These are phyloP conservation scores for Penicillium coffeae DNA, from an alignment of 495 filamentous ascomycete genomes.

Conservation along the genomic window DNA sequence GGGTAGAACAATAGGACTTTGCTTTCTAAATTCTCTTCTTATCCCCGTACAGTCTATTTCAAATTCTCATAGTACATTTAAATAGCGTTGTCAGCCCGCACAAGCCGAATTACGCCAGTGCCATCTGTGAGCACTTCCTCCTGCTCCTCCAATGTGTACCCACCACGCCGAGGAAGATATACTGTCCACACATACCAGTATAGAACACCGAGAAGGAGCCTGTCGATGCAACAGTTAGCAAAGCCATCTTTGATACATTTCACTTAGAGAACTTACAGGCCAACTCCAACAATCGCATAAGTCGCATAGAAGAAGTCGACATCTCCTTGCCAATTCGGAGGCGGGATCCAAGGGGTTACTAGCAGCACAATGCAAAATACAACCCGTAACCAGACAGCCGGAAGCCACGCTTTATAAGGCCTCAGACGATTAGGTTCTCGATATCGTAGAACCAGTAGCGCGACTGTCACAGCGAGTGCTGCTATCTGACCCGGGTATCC, in stretches of 20 bases:
- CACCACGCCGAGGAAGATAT: constrained; percentile 54
- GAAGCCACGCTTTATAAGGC: constrained; percentile 66
- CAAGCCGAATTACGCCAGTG: constrained; percentile 54
- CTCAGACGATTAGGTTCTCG: constrained; percentile 57
- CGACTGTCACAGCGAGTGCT: constrained; percentile 54
- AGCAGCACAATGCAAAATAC: constrained; percentile 30
- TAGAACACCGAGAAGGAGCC: constrained; percentile 55
- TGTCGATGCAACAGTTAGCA: too few relatives aligned
- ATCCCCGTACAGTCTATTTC: background rate
- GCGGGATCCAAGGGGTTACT: constrained; percentile 40
- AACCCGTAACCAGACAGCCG: constrained; percentile 39
- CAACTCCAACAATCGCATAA: constrained; percentile 68
- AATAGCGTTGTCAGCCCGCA: constrained; percentile 14
- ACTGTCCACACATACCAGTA: constrained; percentile 74
- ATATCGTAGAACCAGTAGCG: constrained; percentile 59
- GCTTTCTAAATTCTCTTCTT: too few relatives aligned
- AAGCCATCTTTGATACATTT: background rate
- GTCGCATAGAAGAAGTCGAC: constrained; percentile 65
- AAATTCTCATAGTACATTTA: background rate
- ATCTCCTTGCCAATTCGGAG: constrained; percentile 45
- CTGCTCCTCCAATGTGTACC: constrained; percentile 58
- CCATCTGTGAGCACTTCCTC: constrained; percentile 55
- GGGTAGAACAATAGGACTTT: too few relatives aligned
- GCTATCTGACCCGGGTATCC: constrained; percentile 65
- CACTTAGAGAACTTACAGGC: constrained; percentile 53